Conservation (phyloP, 495 filamentous ascomycete species). For the Xylaria palmicola region DNA sequence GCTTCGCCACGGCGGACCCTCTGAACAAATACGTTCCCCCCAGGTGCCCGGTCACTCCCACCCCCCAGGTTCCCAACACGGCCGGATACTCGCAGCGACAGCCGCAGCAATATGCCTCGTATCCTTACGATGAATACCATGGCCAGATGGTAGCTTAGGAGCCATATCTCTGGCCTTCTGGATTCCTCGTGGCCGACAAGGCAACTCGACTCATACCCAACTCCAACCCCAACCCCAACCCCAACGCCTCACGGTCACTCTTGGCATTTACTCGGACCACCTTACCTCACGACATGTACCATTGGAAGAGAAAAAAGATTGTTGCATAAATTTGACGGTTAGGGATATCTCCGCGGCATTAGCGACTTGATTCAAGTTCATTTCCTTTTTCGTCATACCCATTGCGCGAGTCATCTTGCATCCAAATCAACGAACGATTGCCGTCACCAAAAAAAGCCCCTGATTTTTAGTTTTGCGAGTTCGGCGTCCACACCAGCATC, state of each 20-base stretch:
- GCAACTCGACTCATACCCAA: neutral
- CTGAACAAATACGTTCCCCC: constrained; percentile 49
- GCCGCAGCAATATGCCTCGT: constrained; percentile 26
- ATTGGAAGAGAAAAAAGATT: constrained; percentile 38
- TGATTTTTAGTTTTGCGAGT: constrained; percentile 30
- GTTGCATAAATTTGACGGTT: constrained; percentile 39
- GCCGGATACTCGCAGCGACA: constrained; percentile 22
- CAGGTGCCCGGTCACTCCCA: constrained; percentile 55
- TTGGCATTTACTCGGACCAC: constrained; percentile 1
- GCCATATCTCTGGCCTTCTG: constrained; percentile 17
- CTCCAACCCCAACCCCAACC: neutral
- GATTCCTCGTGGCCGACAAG: neutral
- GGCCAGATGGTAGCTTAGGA: constrained; percentile 28
- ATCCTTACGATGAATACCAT: constrained; percentile 26
- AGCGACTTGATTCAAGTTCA: constrained; percentile 33
- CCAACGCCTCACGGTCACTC: constrained; percentile 4
- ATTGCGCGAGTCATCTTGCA: constrained; percentile 30
- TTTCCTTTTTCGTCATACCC: constrained; percentile 35
- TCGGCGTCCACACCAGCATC: constrained; percentile 24
- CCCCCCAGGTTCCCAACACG: constrained; percentile 36
- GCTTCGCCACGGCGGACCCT: constrained; percentile 46
- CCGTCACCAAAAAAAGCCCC: constrained; percentile 34
- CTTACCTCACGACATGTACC: constrained; percentile 26
- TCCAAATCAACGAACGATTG: constrained; percentile 30
- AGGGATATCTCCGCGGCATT: constrained; percentile 37